phyloP scores from a whole-genome alignment of 176 grass and related monocot species.

The Zoysia japonica region DNA sequence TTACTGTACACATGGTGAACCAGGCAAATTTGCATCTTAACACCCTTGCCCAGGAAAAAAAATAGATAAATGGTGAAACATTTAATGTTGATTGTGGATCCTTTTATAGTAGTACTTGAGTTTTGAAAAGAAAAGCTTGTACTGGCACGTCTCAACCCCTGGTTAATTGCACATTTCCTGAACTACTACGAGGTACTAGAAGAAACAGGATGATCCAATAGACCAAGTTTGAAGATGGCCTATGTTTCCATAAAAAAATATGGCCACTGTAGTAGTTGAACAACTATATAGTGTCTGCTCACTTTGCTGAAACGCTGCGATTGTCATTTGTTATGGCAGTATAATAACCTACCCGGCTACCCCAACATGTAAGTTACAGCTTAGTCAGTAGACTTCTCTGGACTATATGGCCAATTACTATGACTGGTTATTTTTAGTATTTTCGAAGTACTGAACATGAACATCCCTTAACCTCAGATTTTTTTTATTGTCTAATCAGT shows the following conservation, averaged over 20 bases:
- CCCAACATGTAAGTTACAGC: constrained; percentile 5
- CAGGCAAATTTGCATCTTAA: constrained; percentile 5
- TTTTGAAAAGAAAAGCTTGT: background rate
- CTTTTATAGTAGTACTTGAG: background rate
- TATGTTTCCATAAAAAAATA: background rate
- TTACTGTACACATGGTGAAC: background rate
- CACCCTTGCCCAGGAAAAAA: background rate
- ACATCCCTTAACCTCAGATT: background rate
- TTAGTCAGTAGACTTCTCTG: background rate
- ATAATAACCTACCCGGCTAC: background rate
- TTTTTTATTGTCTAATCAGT: constrained; percentile 21
- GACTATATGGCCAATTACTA: background rate
- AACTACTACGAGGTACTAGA: background rate
- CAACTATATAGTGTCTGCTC: background rate
- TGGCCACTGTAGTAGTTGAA: background rate
- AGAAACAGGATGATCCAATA: background rate
- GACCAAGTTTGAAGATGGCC: background rate
- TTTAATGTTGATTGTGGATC: background rate
- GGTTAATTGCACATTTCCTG: constrained; percentile 6
- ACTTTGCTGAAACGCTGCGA: background rate
- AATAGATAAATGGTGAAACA: background rate
- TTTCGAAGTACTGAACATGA: background rate
- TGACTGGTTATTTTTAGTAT: background rate
- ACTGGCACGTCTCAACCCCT: background rate
- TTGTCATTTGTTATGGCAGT: background rate